A percentile compares a stretch with the other conserved stretches of the same genome.
phyloP scores from a whole-genome alignment of 345 rosid species.

The Erucastrum elatum region DNA sequence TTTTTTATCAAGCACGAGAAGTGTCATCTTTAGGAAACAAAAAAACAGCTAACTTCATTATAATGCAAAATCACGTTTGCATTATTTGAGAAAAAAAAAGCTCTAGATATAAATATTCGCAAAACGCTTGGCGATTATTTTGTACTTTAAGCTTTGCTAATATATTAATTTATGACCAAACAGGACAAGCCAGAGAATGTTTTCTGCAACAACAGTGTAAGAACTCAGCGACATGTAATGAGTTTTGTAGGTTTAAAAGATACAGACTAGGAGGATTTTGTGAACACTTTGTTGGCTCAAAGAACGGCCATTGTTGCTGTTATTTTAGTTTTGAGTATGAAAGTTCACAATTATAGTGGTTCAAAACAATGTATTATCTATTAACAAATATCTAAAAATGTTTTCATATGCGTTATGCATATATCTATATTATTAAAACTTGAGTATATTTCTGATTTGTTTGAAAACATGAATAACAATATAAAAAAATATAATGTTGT shows the following conservation, averaged over 20 bases:
- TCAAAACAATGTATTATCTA: background rate
- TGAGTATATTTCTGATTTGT: too few relatives aligned
- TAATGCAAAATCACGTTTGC: background rate
- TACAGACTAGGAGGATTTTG: background rate
- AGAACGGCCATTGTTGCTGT: slow-evolving; percentile 16
- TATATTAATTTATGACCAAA: background rate
- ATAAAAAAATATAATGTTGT: too few relatives aligned
- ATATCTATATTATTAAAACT: too few relatives aligned
- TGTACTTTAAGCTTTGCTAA: background rate
- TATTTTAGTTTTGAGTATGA: background rate
- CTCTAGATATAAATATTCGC: background rate
- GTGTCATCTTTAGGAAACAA: background rate
- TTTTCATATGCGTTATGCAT: too few relatives aligned
- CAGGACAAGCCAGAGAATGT: background rate
- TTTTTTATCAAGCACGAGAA: too few relatives aligned
- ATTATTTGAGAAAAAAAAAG: background rate
- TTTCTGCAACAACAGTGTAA: background rate
- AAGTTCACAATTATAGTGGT: too few relatives aligned
- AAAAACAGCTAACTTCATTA: background rate
- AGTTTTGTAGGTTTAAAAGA: background rate
- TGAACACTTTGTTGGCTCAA: background rate
- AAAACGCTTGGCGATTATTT: background rate
- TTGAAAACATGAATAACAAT: too few relatives aligned
- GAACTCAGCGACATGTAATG: background rate
- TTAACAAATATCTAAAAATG: too few relatives aligned